Conservation (phyloP, 805 yeast species). For the Schwanniomyces polymorphus region DNA sequence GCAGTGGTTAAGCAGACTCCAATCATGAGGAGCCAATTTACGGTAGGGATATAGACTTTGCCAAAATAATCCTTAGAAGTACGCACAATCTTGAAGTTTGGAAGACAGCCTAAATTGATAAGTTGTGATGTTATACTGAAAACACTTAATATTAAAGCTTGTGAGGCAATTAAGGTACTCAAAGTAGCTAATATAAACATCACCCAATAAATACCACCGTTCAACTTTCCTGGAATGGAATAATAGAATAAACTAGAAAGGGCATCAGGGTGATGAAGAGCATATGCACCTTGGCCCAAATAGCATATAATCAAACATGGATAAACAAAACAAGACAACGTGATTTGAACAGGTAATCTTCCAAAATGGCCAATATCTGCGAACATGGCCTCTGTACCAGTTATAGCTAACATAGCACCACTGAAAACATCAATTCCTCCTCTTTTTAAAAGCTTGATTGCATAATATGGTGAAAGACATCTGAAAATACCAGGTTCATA, state of each 20-base stretch:
- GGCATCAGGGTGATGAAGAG: conserved; percentile 38
- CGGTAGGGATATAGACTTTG: conserved; percentile 51
- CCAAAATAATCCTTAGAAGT: conserved; percentile 47
- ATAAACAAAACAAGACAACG: conserved; percentile 48
- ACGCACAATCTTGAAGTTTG: conserved; percentile 46
- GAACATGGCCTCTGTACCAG: conserved; percentile 66
- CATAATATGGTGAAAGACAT: conserved; percentile 53
- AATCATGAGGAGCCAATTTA: conserved; percentile 51
- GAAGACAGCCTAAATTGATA: conserved; percentile 55
- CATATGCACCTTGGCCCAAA: conserved; percentile 58
- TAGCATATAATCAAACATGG: conserved; percentile 53
- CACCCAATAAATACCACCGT: conserved; percentile 47
- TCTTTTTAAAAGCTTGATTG: conserved; percentile 41
- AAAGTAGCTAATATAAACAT: conserved; percentile 54
- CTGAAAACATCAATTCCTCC: conserved; percentile 46
- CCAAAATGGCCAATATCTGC: conserved; percentile 64
- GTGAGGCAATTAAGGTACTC: conserved; percentile 59
- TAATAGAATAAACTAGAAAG: conserved; percentile 45
- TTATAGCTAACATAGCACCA: conserved; percentile 53
- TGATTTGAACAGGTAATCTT: conserved; percentile 46
- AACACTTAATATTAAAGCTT: conserved; percentile 57
- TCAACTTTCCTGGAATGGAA: conserved; percentile 51
- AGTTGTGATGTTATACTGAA: conserved; percentile 53
- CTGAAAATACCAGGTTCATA: conserved; percentile 45
- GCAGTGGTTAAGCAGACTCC: conserved; percentile 52